Evolutionary conservation across 306 rosid species (phyloP).

Genomic region (Malus sylvestris): DNA sequence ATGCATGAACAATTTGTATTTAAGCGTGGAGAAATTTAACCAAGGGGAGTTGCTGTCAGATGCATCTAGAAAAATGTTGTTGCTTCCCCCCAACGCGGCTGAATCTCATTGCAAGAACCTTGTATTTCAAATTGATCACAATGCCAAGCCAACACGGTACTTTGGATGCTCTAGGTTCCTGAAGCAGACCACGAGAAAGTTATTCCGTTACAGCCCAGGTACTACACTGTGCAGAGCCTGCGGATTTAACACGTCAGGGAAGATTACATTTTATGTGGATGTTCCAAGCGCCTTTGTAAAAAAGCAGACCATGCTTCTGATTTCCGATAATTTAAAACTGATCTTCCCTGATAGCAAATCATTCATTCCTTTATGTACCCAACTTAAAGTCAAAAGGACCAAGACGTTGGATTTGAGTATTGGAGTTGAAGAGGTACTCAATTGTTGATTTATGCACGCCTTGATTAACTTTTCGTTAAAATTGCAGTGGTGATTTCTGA

Average conservation of each 20-base stretch:
- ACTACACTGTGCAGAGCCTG: neutral
- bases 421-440: neutral
- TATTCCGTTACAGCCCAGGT: neutral
- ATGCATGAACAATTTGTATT: neutral
- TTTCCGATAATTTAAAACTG: conserved; percentile 8
- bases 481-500: neutral
- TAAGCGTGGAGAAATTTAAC: neutral
- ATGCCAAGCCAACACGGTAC: neutral
- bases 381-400: neutral
- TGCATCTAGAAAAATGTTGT: neutral
- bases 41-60: fast-evolving
- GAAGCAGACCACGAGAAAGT: no score
- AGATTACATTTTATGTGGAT: neutral
- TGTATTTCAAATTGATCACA: neutral
- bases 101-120: neutral
- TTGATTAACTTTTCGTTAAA: neutral
- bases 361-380: neutral
- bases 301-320: neutral
- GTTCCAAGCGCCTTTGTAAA: neutral
- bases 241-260: no score
- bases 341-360: neutral
- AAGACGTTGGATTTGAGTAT: neutral
- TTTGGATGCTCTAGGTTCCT: neutral
- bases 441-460: no score
- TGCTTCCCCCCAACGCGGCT: neutral